Percentiles rank a stretch among this genome's conserved stretches.
Conservation (phyloP, 2,329 filamentous ascomycete genomes). For the Setomelanomma holmii region DNA sequence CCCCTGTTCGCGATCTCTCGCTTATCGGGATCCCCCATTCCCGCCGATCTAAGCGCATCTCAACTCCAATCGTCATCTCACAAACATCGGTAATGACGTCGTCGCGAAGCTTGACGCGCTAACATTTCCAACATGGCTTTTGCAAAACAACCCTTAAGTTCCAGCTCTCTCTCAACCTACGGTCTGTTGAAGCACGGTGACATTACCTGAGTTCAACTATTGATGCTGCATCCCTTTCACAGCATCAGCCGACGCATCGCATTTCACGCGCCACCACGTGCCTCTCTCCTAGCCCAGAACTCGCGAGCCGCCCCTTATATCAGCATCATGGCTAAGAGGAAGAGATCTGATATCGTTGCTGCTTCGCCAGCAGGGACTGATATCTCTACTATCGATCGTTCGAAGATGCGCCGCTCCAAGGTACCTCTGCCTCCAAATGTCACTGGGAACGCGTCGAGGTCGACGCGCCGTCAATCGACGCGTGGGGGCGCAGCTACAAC, state of each 20-base stretch:
- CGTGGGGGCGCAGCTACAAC: conserved; percentile 28
- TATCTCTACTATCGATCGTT: conserved; percentile 7
- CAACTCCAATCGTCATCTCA: conserved; percentile 17
- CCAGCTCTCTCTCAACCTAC: background rate
- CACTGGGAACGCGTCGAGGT: conserved; percentile 17
- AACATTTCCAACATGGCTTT: conserved; percentile 19
- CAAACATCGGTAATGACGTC: conserved; percentile 26
- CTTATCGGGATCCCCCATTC: conserved; percentile 18
- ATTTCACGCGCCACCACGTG: conserved; percentile 25
- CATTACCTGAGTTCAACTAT: conserved; percentile 19
- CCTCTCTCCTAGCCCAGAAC: conserved; percentile 16
- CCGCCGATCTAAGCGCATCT: conserved; percentile 9
- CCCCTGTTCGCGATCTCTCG: no score
- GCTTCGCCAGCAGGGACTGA: conserved; percentile 12
- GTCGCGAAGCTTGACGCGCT: conserved; percentile 31
- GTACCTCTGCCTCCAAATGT: conserved; percentile 33
- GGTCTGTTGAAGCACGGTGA: conserved; percentile 5
- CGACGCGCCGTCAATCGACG: conserved; percentile 35
- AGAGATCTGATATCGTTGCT: conserved; percentile 33
- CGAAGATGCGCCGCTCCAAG: conserved; percentile 27
- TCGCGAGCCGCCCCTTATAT: conserved; percentile 10
- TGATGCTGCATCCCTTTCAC: conserved; percentile 39
- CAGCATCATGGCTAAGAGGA: conserved; percentile 41
- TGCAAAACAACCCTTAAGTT: conserved; percentile 9
- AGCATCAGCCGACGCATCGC: conserved; percentile 22